These are phyloP conservation scores for Suillus ampliporus DNA, from an alignment of 768 basidiomycete species.

Conservation along the genomic window DNA sequence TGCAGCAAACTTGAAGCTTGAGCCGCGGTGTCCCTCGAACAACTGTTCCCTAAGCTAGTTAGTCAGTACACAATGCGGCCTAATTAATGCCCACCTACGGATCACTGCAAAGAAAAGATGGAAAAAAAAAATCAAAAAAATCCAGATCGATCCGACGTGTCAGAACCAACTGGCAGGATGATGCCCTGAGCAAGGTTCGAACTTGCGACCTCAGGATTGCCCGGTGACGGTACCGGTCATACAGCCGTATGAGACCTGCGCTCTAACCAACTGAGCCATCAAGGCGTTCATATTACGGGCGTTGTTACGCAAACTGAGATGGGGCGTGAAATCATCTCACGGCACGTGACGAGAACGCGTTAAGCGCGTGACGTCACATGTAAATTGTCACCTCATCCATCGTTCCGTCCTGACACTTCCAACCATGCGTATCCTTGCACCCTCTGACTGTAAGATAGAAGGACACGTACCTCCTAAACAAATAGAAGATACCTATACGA, in stretches of 20 bases:
- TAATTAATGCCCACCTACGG: too few species aligned
- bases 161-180: neutral
- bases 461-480: too few species aligned
- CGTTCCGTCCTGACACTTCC: too few species aligned
- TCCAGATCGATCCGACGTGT: too few species aligned
- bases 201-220: conserved; percentile 67
- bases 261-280: conserved; percentile 61
- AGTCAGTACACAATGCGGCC: too few species aligned
- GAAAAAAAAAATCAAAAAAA: neutral
- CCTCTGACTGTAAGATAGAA: neutral
- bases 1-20: too few species aligned
- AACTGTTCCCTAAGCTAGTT: too few species aligned
- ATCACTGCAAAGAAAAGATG: neutral
- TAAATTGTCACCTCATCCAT: neutral
- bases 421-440: conserved; percentile 4
- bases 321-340: neutral
- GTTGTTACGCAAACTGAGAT: neutral
- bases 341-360: conserved; percentile 3
- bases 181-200: conserved; percentile 63
- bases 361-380: conserved; percentile 1
- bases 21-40: too few species aligned
- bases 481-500: neutral
- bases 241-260: conserved; percentile 56
- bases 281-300: conserved; percentile 15
- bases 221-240: conserved; percentile 32